These are phyloP conservation scores for Licmophora abbreviata DNA, from an alignment of 108 stramenopile genomes.

Conservation along the genomic window DNA sequence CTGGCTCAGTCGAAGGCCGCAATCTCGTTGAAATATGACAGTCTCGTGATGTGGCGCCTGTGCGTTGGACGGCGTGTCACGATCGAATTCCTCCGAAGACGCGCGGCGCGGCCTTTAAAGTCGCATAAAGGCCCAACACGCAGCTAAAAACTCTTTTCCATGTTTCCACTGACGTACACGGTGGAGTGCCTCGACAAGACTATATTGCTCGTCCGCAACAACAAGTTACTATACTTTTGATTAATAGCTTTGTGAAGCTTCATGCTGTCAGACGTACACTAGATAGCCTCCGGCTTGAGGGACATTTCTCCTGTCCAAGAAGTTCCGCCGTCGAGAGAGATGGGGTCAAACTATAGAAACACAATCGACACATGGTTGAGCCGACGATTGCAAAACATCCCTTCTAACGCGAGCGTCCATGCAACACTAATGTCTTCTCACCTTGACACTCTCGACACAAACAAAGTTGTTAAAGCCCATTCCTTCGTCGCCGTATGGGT, in stretches of 20 bases:
- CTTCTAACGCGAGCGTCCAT: neutral
- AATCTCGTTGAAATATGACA: too few relatives aligned
- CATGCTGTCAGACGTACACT: neutral
- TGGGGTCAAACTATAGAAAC: conserved; percentile 62
- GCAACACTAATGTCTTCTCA: neutral
- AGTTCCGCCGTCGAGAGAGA: conserved; percentile 63
- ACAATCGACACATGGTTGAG: conserved; percentile 2
- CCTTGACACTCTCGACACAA: conserved; percentile 91
- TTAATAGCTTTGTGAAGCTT: neutral
- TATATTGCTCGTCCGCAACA: neutral
- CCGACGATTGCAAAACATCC: neutral
- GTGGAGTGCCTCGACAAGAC: neutral
- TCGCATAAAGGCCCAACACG: conserved; percentile 40
- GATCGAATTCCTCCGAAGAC: conserved; percentile 52
- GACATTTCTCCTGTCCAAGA: conserved; percentile 77
- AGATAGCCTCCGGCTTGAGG: conserved; percentile 50
- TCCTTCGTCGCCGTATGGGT: conserved; percentile 88
- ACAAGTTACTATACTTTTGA: neutral
- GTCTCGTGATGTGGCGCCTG: too few relatives aligned
- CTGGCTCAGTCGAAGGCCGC: too few relatives aligned
- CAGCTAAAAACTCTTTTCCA: conserved; percentile 40
- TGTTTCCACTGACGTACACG: conserved; percentile 21
- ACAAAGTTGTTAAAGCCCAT: conserved; percentile 97
- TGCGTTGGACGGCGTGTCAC: conserved; percentile 61
- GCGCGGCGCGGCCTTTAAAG: too few relatives aligned